phyloP scores from a whole-genome alignment of 164 flowering plant species.

The Magnolia changhungtana region DNA sequence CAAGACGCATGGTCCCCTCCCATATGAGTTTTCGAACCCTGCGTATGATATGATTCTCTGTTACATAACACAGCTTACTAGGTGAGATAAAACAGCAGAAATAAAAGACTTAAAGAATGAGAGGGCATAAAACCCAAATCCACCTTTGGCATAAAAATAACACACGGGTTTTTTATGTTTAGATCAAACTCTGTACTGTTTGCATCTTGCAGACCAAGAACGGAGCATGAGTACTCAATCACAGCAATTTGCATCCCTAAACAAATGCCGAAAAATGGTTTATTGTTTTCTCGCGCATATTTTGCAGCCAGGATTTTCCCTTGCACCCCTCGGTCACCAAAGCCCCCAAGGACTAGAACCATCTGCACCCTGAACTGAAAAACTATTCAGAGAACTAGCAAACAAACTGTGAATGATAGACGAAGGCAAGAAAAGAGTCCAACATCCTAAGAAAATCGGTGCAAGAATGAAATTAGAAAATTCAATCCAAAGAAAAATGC shows the following conservation, averaged over 20 bases:
- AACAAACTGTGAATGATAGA: not conserved
- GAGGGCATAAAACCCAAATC: not conserved
- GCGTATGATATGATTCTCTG: not conserved
- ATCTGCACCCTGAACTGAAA: slow-evolving; percentile 65
- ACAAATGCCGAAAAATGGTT: slow-evolving; percentile 89
- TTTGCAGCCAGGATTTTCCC: slow-evolving; percentile 95
- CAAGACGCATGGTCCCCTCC: slow-evolving; percentile 98
- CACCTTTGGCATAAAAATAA: slow-evolving; percentile 98
- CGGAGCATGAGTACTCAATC: slow-evolving; percentile 80
- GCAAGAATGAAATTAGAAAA: not conserved
- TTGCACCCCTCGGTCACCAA: slow-evolving; percentile 97
- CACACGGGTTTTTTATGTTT: slow-evolving; percentile 75
- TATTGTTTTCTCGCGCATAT: slow-evolving; percentile 75
- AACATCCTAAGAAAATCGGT: not conserved
- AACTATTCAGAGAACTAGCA: slow-evolving; percentile 3
- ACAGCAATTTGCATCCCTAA: slow-evolving; percentile 97
- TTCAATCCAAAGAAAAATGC: not conserved
- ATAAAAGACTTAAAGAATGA: not conserved
- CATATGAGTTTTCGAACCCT: slow-evolving; percentile 98
- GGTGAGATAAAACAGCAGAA: not conserved
- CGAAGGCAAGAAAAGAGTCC: not conserved
- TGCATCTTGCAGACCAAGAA: slow-evolving; percentile 74
- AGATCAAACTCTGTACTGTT: slow-evolving; percentile 91
- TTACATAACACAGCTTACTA: not conserved
- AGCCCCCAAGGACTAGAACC: slow-evolving; percentile 98